Evolutionary conservation across 2,329 filamentous ascomycete species (phyloP).

Genomic region (Diaporthe capsici): DNA sequence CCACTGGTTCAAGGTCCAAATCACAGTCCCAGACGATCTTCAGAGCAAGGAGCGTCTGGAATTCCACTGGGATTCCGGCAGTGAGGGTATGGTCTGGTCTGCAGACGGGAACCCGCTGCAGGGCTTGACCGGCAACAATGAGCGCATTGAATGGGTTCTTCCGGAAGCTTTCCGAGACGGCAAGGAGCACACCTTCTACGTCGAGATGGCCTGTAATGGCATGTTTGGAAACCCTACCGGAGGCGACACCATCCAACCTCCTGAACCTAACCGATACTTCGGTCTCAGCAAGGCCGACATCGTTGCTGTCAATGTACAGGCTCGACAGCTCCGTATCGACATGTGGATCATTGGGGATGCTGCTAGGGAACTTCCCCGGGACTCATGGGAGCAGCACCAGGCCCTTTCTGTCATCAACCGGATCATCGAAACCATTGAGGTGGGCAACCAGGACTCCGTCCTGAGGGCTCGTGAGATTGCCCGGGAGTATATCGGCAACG

Average conservation of each 20-base stretch:
- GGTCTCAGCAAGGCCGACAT: constrained; percentile 84
- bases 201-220: constrained; percentile 98
- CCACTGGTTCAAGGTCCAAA: constrained; percentile 92
- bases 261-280: constrained; percentile 87
- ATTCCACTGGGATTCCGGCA: constrained; percentile 95
- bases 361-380: constrained; percentile 88
- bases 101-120: constrained; percentile 91
- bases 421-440: constrained; percentile 92
- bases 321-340: constrained; percentile 87
- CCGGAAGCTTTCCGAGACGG: constrained; percentile 86
- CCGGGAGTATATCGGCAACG: constrained; percentile 83
- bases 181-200: constrained; percentile 89
- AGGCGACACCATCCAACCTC: constrained; percentile 87
- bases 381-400: constrained; percentile 91
- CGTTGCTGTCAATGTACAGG: constrained; percentile 88
- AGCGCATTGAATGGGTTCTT: constrained; percentile 92
- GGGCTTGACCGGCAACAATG: constrained; percentile 90
- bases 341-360: constrained; percentile 97
- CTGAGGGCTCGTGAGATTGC: constrained; percentile 86
- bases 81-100: constrained; percentile 95
- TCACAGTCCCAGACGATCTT: constrained; percentile 83
- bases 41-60: constrained; percentile 86
- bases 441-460: constrained; percentile 83
- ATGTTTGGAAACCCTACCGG: constrained; percentile 96
- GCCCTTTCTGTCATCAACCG: constrained; percentile 86